Evolutionary conservation across 257 asterid genomes (phyloP).

Genomic region (Linaria vulgaris): DNA sequence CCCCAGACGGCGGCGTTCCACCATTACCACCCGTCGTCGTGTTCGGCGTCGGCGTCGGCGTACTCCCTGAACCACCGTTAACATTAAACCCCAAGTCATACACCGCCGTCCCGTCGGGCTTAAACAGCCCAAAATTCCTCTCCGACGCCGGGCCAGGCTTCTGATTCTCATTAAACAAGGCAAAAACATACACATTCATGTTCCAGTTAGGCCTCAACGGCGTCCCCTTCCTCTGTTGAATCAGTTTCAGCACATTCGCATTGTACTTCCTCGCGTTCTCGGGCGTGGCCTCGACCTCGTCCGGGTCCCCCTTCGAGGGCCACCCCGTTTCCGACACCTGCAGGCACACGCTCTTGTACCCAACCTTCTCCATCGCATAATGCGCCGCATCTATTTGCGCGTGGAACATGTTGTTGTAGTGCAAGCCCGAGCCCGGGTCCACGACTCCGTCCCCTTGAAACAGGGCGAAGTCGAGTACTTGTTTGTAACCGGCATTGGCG

Average conservation of each 20-base stretch:
- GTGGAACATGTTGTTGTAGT: conserved; percentile 53
- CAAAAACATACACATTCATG: conserved; percentile 46
- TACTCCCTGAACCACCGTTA: conserved; percentile 7
- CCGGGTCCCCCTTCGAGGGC: conserved; percentile 62
- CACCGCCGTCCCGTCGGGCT: conserved; percentile 48
- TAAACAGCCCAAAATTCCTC: conserved; percentile 60
- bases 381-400: conserved; percentile 67
- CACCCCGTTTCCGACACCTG: conserved; percentile 70
- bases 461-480: conserved; percentile 46
- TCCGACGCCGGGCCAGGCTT: conserved; percentile 53
- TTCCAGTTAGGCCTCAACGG: conserved; percentile 51
- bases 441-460: conserved; percentile 41
- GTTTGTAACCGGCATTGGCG: conserved; percentile 35
- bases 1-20: too few relatives aligned
- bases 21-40: too few relatives aligned
- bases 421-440: conserved; percentile 45
- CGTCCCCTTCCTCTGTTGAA: conserved; percentile 48
- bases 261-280: conserved; percentile 55
- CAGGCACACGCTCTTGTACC: conserved; percentile 39
- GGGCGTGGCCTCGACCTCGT: conserved; percentile 47
- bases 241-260: conserved; percentile 36
- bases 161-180: conserved; percentile 63
- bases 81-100: conserved; percentile 58
- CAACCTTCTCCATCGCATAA: conserved; percentile 44
- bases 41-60: too few relatives aligned